A percentile compares a stretch with the other conserved stretches of the same genome.
Evolutionary conservation across 768 basidiomycete species (phyloP).

Genomic region (Hericium alpestre): DNA sequence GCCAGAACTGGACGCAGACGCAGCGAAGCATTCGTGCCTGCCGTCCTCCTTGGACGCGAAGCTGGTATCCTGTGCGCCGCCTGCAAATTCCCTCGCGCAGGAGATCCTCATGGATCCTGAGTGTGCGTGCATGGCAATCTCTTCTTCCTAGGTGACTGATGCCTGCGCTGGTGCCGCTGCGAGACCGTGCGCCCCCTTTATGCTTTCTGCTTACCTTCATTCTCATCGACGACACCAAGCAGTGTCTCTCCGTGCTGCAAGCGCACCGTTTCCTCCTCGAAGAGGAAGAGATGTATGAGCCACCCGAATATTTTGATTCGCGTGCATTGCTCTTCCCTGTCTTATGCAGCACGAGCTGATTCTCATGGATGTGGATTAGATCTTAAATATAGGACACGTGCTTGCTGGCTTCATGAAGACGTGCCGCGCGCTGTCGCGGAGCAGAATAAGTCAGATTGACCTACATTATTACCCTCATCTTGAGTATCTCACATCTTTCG

Average conservation of each 20-base stretch:
- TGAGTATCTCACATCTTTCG: too few relatives aligned
- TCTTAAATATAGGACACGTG: too few relatives aligned
- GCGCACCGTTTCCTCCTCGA: slow-evolving; percentile 51
- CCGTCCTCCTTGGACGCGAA: too few relatives aligned
- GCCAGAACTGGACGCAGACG: too few relatives aligned
- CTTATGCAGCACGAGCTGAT: not conserved
- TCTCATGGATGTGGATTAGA: not conserved
- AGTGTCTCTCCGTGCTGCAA: slow-evolving; percentile 54
- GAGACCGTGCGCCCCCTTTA: slow-evolving; percentile 30
- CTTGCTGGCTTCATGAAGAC: too few relatives aligned
- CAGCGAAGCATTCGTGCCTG: too few relatives aligned
- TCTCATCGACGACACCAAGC: not conserved
- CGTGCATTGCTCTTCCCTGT: slow-evolving; percentile 27
- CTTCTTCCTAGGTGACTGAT: slow-evolving; percentile 65
- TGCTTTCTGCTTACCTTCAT: not conserved
- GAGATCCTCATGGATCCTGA: too few relatives aligned
- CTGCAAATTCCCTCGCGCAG: too few relatives aligned
- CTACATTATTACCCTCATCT: too few relatives aligned
- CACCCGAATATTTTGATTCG: slow-evolving; percentile 79
- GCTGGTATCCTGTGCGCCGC: too few relatives aligned
- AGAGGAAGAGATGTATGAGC: slow-evolving; percentile 78
- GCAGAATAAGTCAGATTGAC: too few relatives aligned
- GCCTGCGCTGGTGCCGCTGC: slow-evolving; percentile 74
- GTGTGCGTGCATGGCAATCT: slow-evolving; percentile 25
- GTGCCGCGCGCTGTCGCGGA: too few relatives aligned